Evolutionary conservation across 2,329 filamentous ascomycete genomes (phyloP), one percentile per base, ranked within the genome.

Genomic region (Periconia digitata): DNA sequence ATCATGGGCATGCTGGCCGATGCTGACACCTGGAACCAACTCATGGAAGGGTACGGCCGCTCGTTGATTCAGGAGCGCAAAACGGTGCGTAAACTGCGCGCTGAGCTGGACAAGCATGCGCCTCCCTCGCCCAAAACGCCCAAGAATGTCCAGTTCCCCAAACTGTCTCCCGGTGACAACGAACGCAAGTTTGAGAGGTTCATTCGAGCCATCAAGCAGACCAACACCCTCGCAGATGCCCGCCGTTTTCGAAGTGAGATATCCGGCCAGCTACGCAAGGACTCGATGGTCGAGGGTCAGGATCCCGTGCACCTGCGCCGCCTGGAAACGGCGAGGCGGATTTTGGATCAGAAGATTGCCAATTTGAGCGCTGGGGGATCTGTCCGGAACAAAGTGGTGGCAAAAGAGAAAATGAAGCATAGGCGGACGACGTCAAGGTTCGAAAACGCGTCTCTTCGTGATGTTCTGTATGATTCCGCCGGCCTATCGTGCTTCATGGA

Each of bases 401-500:
- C 72, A 5, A 70, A 74, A 39, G 62, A 68, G 38, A 65, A 71
- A 29, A 64, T 71, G 3, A 65, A 66, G 38, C 64, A 71, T 22
- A 70, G 60, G 47, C 65, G 70, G 21, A 65, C 70, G n/a, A 73
- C 80, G n/a, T 87, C 87, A 2, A 81, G 80, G 38, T 76, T 92
- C 34, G 86, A 91, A 55, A 87, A 88, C 59, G 86, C 87, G 7
- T 85, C 89, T 1, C 77, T 97, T 2, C 83, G 86, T 12, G 91
- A 97, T 56, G 79, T 99, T n/a, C 79, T 99, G 49, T 87, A 92
- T 58, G 91, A 95, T 70, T 84, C 94, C 2, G 88, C 92, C 1
- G 92, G 90, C 0, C 78, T 99, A 8, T 97, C 94, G 2, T 99
- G 96, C 68, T 97, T 99, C 74, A 99, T 99, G 94, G 94, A 99